phyloP scores from a whole-genome alignment of 2,329 filamentous ascomycete species.

The Paraphaeosphaeria minitans region DNA sequence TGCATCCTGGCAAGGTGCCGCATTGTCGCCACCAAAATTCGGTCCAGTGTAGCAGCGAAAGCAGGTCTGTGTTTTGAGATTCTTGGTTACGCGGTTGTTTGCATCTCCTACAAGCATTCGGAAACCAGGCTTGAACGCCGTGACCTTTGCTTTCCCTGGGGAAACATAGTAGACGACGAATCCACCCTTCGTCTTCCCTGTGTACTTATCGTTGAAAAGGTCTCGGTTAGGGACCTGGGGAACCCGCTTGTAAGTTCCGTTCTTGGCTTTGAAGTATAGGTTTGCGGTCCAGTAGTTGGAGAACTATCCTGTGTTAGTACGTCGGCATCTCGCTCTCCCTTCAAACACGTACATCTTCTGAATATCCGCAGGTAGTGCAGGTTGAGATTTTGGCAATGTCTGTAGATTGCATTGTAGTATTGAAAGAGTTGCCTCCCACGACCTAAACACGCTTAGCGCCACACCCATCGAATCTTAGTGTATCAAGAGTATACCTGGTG shows the following conservation, averaged over 20 bases:
- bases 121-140: constrained; percentile 47
- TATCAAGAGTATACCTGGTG: constrained; percentile 12
- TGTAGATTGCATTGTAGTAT: constrained; percentile 48
- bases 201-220: constrained; percentile 43
- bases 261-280: constrained; percentile 34
- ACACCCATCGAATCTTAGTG: too few species aligned
- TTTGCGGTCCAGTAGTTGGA: constrained; percentile 43
- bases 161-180: constrained; percentile 57
- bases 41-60: constrained; percentile 54
- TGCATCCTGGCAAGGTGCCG: constrained; percentile 27
- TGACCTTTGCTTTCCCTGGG: constrained; percentile 47
- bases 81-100: constrained; percentile 18
- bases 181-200: constrained; percentile 44
- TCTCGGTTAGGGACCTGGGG: constrained; percentile 39
- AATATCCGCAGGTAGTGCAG: constrained; percentile 53
- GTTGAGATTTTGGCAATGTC: constrained; percentile 39
- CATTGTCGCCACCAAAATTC: constrained; percentile 53
- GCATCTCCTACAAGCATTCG: constrained; percentile 51
- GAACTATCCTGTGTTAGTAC: constrained; percentile 14
- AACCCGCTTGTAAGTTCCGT: constrained; percentile 49
- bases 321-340: background rate
- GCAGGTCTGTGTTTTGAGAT: constrained; percentile 46
- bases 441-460: constrained; percentile 3
- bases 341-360: constrained; percentile 41
- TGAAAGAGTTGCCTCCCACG: constrained; percentile 50